Base-by-base conservation (phyloP, 345 rosid genomes). In the Combretum micranthum region DNA sequence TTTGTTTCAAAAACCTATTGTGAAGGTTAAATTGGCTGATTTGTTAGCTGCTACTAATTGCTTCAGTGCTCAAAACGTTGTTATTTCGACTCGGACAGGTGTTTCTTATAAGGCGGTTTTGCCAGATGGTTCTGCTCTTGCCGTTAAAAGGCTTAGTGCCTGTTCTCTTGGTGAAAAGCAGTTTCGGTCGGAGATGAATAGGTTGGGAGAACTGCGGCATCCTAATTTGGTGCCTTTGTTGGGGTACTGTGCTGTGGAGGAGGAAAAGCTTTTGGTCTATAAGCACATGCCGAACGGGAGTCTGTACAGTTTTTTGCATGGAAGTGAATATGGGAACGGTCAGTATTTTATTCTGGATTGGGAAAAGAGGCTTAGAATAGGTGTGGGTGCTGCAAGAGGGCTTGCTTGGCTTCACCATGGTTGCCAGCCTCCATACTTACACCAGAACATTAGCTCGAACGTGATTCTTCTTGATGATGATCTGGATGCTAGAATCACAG, bases 191-290 rank as follows among this genome's bases (percentile, higher is more conserved):
- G 89, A 83, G 77, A 72, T 83, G 82, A 83, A 70, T 25, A 66
- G 53, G 20, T 66, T 83, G 20, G 89, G 84, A 44, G 74, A 78
- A 50, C 71, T 80, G 14, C 56, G 84, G 56, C 89, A 83, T 67
- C 89, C 86, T 2, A 83, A 83, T 69, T 70, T 83, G 72, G 89
- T 76, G 58, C 84, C 86, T 10, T 64, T 83, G 64, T 74, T 83
- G 42, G 86, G 89, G 5, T 83, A 63, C 58, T 83, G 89, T 19
- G 67, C 70, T 22, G 77, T 74, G 43, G 82, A 74, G 54, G 84
- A 80, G 0, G 89, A 83, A 64, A 80, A 67, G 20, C 71, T 80
- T 18, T 59, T 65, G 64, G 69, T 65, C 12, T 65, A 65, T 25
- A 65, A 65, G 59, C 59, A 65, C 54, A 83, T 80, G 86, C 67